Evolutionary conservation across 1,284 basidiomycete genomes (phyloP), one percentile per base, ranked within the genome.

Genomic region (Papiliotrema nemorosa): DNA sequence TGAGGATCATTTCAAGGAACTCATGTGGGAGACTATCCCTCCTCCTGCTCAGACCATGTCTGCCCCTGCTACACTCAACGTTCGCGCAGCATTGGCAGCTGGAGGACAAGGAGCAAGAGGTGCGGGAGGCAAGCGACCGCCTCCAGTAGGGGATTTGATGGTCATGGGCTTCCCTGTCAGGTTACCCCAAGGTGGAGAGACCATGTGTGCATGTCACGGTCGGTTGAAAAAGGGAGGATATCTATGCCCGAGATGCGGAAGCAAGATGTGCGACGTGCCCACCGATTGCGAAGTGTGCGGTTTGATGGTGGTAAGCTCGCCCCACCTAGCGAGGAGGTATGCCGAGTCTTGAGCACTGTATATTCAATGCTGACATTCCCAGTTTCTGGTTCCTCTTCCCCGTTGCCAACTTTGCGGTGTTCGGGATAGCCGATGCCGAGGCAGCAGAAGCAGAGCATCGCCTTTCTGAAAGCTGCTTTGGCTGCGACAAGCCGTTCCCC

Each of bases 151-250:
- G 0, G 92, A 98, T 73, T 78, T 99, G 35, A 93, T 99, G 85
- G 87, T 96, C 79, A 98, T 99, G 92, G 94, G 94, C 3, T 99
- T 99, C 73, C 96, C 91, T 0, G 90, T 87, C 16, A 84, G 90
- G 39, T 78, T 96, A n/a, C 88, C 88, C 0, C 85, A 86, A 0
- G 86, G 88, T 0, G 84, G 86, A 18, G 84, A 87, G 9, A 85
- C 85, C 44, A 79, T 96, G 20, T 99, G 94, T 67, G 90, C 86
- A 1, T 99, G 94, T 69, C 94, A 99, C 71, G 88, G 88, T 2
- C 84, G 90, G 55, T 78, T 97, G 65, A 88, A 87, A 72, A 84
- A 84, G 61, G 86, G 87, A 56, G 96, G 94, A 4, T 99, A 94
- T 75, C 79, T 96, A 14, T 99, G 94, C 71, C 96, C 94, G 3